Conservation (phyloP, 2,329 filamentous ascomycete species). For the Venturia aucupariae region DNA sequence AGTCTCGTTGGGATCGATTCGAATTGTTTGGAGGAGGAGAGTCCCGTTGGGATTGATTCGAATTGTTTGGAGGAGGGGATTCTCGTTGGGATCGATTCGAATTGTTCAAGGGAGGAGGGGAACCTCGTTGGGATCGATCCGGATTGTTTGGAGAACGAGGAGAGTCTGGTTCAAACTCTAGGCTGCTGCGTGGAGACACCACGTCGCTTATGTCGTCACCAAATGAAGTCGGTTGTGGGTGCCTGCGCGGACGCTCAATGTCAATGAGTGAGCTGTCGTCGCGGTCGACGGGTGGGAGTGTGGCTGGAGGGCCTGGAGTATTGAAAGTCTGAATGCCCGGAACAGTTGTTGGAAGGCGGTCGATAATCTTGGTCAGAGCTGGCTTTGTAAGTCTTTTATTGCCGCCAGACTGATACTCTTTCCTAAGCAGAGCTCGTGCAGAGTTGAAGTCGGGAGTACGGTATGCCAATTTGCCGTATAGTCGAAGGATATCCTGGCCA, state of each 20-base stretch:
- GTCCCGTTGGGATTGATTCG: too few species aligned
- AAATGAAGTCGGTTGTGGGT: too few species aligned
- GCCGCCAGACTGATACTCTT: background rate
- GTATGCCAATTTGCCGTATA: background rate
- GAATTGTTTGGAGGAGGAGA: too few species aligned
- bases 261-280: background rate
- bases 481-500: background rate
- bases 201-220: background rate
- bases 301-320: background rate
- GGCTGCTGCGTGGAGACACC: background rate
- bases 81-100: too few species aligned
- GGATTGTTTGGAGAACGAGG: too few species aligned
- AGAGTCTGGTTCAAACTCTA: too few species aligned
- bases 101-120: too few species aligned
- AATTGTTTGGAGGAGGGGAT: too few species aligned
- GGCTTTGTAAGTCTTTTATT: background rate
- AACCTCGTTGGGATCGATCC: too few species aligned
- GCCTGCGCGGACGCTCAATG: background rate
- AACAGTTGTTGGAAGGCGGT: background rate
- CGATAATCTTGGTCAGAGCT: background rate
- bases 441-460: background rate
- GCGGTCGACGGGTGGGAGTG: too few species aligned
- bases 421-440: background rate
- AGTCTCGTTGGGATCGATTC: too few species aligned
- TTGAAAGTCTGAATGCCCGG: background rate